A percentile compares a stretch with the other conserved stretches of the same genome.
Evolutionary conservation across 2,329 filamentous ascomycete genomes (phyloP).

Genomic region (Thermoascus crustaceus): DNA sequence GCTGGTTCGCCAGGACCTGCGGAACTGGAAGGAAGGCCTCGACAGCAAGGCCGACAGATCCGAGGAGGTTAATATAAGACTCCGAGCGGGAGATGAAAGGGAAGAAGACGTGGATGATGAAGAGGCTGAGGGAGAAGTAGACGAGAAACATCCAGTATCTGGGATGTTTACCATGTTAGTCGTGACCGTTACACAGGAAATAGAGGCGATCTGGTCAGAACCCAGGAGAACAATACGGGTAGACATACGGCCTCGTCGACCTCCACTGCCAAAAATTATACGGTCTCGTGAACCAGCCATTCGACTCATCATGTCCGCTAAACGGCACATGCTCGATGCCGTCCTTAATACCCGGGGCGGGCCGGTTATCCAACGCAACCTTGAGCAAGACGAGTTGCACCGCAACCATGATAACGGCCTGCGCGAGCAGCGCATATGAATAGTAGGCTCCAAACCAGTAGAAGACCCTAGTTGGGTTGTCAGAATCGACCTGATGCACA

Average conservation of each 20-base stretch:
- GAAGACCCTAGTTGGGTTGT: slow-evolving; percentile 42
- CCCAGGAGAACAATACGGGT: neutral
- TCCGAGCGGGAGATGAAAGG: slow-evolving; percentile 37
- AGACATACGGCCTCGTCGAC: slow-evolving; percentile 41
- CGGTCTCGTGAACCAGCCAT: slow-evolving; percentile 37
- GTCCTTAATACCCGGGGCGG: slow-evolving; percentile 30
- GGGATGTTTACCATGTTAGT: slow-evolving; percentile 9
- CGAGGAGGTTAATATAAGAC: slow-evolving; percentile 37
- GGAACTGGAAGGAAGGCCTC: slow-evolving; percentile 42
- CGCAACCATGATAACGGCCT: slow-evolving; percentile 52
- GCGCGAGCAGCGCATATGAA: slow-evolving; percentile 49
- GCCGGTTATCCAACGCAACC: slow-evolving; percentile 52
- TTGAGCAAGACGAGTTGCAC: slow-evolving; percentile 53
- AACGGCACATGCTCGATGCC: slow-evolving; percentile 37
- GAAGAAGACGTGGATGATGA: slow-evolving; percentile 47
- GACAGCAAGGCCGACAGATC: slow-evolving; percentile 39
- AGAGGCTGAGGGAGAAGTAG: slow-evolving; percentile 44
- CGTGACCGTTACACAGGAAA: slow-evolving; percentile 11
- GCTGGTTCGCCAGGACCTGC: slow-evolving; percentile 41
- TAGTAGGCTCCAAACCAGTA: slow-evolving; percentile 59
- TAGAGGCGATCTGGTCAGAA: slow-evolving; percentile 3
- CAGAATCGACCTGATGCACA: slow-evolving; percentile 5
- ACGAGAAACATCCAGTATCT: slow-evolving; percentile 52
- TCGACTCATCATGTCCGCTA: slow-evolving; percentile 19
- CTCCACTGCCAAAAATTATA: slow-evolving; percentile 60